phyloP scores from a whole-genome alignment of 73 alveolate species.

The Stentor roeselii region DNA sequence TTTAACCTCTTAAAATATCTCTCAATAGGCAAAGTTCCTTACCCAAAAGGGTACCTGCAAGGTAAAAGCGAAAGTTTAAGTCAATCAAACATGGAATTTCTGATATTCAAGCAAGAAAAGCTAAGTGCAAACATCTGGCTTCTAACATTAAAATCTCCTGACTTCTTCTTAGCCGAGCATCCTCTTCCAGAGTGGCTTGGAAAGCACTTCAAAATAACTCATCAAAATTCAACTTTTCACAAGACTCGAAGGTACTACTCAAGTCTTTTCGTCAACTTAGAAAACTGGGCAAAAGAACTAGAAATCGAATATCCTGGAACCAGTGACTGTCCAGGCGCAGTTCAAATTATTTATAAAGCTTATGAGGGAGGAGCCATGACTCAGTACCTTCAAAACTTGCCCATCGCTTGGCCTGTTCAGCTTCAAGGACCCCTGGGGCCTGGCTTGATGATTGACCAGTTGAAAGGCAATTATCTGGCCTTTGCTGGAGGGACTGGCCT shows the following conservation, averaged over 20 bases:
- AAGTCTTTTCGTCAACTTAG: neutral
- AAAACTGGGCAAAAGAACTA: constrained; percentile 7
- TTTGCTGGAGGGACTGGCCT: constrained; percentile 12
- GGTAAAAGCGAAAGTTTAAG: neutral
- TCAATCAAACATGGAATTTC: neutral
- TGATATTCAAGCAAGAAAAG: neutral
- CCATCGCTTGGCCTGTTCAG: neutral
- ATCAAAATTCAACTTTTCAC: no score
- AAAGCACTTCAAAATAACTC: neutral
- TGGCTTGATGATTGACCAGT: neutral
- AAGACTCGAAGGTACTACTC: neutral
- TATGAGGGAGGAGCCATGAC: constrained; percentile 12
- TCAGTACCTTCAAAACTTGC: neutral
- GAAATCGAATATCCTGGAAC: neutral
- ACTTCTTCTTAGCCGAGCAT: neutral
- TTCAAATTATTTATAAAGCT: neutral
- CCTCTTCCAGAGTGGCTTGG: constrained; percentile 5
- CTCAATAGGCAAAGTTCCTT: constrained; percentile 6
- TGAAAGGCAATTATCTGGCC: neutral
- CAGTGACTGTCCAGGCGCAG: neutral
- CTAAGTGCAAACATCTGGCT: neutral
- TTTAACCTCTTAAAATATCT: neutral
- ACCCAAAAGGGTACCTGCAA: constrained; percentile 1
- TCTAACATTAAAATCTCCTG: neutral
- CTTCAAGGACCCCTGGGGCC: constrained; percentile 24